phyloP scores from a whole-genome alignment of 1,284 basidiomycete genomes.

The Singerocomus rubriflavus region DNA sequence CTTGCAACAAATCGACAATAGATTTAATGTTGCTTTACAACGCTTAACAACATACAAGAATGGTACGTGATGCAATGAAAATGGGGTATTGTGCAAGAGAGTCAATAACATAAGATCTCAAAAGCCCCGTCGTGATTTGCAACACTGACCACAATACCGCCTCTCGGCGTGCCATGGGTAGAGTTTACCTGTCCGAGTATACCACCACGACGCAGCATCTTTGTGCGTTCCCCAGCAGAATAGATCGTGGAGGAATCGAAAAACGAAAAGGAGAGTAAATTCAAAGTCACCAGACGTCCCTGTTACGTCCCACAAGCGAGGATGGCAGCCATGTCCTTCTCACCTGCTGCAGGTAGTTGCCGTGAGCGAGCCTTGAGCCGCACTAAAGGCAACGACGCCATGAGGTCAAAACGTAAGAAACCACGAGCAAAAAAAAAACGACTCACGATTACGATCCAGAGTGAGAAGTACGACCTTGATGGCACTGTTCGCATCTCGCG shows the following conservation, averaged over 20 bases:
- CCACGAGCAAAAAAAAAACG: neutral
- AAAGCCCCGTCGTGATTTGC: conserved; percentile 4
- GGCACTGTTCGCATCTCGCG: conserved; percentile 43
- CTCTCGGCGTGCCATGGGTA: conserved; percentile 31
- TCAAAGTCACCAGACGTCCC: neutral
- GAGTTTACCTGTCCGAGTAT: conserved; percentile 6
- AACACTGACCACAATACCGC: conserved; percentile 7
- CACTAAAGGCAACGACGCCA: conserved; percentile 41
- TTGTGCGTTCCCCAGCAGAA: conserved; percentile 4
- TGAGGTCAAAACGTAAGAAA: conserved; percentile 18
- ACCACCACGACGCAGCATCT: conserved; percentile 7
- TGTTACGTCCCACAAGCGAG: conserved; percentile 43
- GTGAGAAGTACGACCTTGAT: conserved; percentile 88
- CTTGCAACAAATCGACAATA: conserved; percentile 2
- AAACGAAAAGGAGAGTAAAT: conserved; percentile 2
- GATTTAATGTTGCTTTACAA: conserved; percentile 3
- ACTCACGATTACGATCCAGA: conserved; percentile 87
- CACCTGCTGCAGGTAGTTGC: conserved; percentile 73
- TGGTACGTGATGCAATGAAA: conserved; percentile 18
- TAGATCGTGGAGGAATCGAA: conserved; percentile 6
- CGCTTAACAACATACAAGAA: neutral
- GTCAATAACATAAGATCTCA: conserved; percentile 4
- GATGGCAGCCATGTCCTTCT: conserved; percentile 67
- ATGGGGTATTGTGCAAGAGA: conserved; percentile 23
- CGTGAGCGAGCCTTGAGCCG: conserved; percentile 82